Percentiles rank a stretch among this genome's conserved stretches.
Evolutionary conservation across 495 filamentous ascomycete species (phyloP).

Genomic region (Geopyxis carbonaria): DNA sequence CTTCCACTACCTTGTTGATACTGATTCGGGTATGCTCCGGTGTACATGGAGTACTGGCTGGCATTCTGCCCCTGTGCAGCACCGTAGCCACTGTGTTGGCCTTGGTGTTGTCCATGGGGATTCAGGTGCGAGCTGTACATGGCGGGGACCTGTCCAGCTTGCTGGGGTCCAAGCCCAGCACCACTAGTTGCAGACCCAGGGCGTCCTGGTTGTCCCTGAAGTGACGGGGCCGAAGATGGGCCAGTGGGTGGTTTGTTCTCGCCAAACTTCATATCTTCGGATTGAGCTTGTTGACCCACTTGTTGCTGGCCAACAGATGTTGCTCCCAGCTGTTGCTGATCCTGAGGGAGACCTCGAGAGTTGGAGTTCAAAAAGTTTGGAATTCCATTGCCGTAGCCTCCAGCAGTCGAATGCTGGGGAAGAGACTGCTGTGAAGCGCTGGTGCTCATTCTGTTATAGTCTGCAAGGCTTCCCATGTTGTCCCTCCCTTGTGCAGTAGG

Average conservation of each 20-base stretch:
- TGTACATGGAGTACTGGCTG: conserved; percentile 23
- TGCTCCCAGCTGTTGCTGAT: conserved; percentile 23
- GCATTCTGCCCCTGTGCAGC: conserved; percentile 18
- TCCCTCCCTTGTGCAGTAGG: conserved; percentile 24
- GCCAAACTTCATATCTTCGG: conserved; percentile 25
- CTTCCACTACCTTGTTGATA: conserved; percentile 15
- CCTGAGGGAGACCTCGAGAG: conserved; percentile 19
- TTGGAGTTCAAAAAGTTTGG: conserved; percentile 22
- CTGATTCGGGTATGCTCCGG: conserved; percentile 16
- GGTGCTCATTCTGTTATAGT: conserved; percentile 21
- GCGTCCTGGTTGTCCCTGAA: conserved; percentile 23
- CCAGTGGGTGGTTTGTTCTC: conserved; percentile 26
- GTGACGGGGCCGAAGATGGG: conserved; percentile 22
- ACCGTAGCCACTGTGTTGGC: conserved; percentile 16
- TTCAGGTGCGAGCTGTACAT: conserved; percentile 24
- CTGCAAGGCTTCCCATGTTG: conserved; percentile 10
- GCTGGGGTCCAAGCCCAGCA: conserved; percentile 18
- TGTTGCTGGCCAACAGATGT: conserved; percentile 18
- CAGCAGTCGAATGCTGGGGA: conserved; percentile 20
- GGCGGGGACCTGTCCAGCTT: conserved; percentile 16
- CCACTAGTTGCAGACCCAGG: conserved; percentile 25
- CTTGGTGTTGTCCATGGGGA: conserved; percentile 20
- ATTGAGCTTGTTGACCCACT: conserved; percentile 17
- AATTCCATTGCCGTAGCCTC: conserved; percentile 16
- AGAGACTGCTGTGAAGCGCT: conserved; percentile 21